Evolutionary conservation across 306 rosid species (phyloP).

Genomic region (Ormosia semicastrata): DNA sequence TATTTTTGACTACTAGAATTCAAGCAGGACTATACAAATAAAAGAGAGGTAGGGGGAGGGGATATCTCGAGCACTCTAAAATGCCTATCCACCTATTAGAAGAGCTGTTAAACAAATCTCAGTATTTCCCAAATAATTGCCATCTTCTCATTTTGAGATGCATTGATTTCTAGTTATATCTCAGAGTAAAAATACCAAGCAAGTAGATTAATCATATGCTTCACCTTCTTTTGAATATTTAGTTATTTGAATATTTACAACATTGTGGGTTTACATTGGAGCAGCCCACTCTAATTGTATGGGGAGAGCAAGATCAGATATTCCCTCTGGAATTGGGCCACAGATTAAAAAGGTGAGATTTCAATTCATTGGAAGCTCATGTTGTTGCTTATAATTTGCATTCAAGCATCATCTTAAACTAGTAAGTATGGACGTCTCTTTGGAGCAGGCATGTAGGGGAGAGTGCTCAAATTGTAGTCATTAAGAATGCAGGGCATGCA

Average conservation of each 20-base stretch:
- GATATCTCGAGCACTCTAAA: no score
- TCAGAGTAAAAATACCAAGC: background rate
- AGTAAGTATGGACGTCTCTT: background rate
- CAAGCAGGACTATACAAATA: background rate
- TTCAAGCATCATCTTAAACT: background rate
- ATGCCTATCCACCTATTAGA: background rate
- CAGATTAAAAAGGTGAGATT: slow-evolving; percentile 53
- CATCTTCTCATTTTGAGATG: background rate
- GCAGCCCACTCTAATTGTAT: slow-evolving; percentile 53
- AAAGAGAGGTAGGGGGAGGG: no score
- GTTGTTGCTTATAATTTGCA: background rate
- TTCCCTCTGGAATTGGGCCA: slow-evolving; percentile 65
- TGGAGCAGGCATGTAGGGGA: slow-evolving; percentile 55
- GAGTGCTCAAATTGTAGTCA: slow-evolving; percentile 37
- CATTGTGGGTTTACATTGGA: slow-evolving; percentile 7
- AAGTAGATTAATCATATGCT: background rate
- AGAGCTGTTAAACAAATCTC: background rate
- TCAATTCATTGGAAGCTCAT: background rate
- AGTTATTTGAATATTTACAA: background rate
- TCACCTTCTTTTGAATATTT: background rate
- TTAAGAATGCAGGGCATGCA: slow-evolving; percentile 74
- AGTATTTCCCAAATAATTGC: background rate
- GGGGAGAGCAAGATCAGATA: slow-evolving; percentile 74
- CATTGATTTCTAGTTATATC: background rate
- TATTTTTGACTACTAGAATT: background rate